Base-by-base conservation (phyloP, 345 rosid genomes). In the Populus deltoides region DNA sequence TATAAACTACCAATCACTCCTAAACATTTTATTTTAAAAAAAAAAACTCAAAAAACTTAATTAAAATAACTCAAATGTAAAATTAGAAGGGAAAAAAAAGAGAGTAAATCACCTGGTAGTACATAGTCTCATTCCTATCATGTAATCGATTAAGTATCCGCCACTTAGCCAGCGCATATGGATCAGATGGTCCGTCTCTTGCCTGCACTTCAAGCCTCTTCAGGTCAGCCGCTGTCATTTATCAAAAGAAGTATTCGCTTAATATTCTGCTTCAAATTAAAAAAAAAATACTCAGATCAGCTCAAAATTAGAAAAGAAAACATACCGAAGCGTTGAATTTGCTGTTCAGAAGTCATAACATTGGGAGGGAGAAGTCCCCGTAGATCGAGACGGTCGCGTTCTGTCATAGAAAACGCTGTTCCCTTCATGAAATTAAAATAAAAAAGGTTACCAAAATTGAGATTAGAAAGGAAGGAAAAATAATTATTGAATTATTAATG, bases 81-180 rank as follows among this genome's bases (percentile, higher is more conserved):
- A 57, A 57, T 57, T 9, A 3, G 63, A n/a, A 9, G 61, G 35
- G 4, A 18, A 53, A 6, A 62, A 4, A 62, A 73, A 38, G 7
- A 7, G 45, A 41, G 45, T 41, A 49, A 35, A 63, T 70, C 53
- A 89, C 99, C 91, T 96, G 88, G 75, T 87, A 93, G 83, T 96
- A 96, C 97, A 96, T 96, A 8, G 97, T 96, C 86, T 96, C 99
- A 82, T 96, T 96, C 68, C 99, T 86, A 71, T 96, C 98, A 71
- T 96, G 99, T 85, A 96, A 80, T 17, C 99, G 92, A 75, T 96
- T 96, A 65, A 96, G 94, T 79, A 96, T 93, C 25, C 98, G 92
- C 99, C 98, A 96, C 77, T 90, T 91, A 73, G 98, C 99, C 77
- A 95, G 75, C 71, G 98, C 97, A 85, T 92, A 78, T 2, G 99